Percentiles rank a stretch among this genome's conserved stretches.
phyloP scores from a whole-genome alignment of 2,329 filamentous ascomycete genomes.

The Ophiognomonia clavigignenti-juglandacearum region DNA sequence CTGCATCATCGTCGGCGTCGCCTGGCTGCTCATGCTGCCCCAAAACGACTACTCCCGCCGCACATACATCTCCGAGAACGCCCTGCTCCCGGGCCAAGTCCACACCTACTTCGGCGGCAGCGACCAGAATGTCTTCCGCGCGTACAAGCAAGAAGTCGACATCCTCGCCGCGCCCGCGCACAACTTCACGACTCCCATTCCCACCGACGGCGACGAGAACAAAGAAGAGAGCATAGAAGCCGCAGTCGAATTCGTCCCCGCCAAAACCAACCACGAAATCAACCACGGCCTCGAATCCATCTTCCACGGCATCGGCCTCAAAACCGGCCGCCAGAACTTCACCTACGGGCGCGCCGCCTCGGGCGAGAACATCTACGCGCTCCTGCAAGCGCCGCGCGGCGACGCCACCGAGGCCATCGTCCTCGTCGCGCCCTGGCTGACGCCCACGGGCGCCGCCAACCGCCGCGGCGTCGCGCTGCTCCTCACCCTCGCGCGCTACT shows the following conservation, averaged over 20 bases:
- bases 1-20: slow-evolving; percentile 78
- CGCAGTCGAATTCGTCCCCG: neutral
- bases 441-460: slow-evolving; percentile 73
- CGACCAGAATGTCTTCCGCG: slow-evolving; percentile 90
- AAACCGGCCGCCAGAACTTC: slow-evolving; percentile 84
- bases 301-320: slow-evolving; percentile 73
- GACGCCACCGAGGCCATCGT: slow-evolving; percentile 98
- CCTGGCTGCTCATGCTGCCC: slow-evolving; percentile 86
- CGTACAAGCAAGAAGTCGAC: slow-evolving; percentile 80
- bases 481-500: slow-evolving; percentile 85
- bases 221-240: too few relatives aligned
- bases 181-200: neutral
- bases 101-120: slow-evolving; percentile 97
- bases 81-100: slow-evolving; percentile 89
- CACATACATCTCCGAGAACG: slow-evolving; percentile 98
- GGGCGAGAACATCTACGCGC: slow-evolving; percentile 89
- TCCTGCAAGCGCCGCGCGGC: slow-evolving; percentile 87
- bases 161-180: slow-evolving; percentile 40
- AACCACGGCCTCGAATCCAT: slow-evolving; percentile 72
- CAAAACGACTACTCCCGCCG: slow-evolving; percentile 84
- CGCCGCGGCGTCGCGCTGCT: slow-evolving; percentile 82
- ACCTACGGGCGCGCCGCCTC: slow-evolving; percentile 72
- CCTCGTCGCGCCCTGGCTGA: slow-evolving; percentile 82
- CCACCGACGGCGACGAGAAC: too few relatives aligned
- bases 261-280: slow-evolving; percentile 34